Evolutionary conservation across 306 rosid genomes (phyloP), one percentile per base, ranked within the genome.

Genomic region (Herpetospermum pedunculosum): DNA sequence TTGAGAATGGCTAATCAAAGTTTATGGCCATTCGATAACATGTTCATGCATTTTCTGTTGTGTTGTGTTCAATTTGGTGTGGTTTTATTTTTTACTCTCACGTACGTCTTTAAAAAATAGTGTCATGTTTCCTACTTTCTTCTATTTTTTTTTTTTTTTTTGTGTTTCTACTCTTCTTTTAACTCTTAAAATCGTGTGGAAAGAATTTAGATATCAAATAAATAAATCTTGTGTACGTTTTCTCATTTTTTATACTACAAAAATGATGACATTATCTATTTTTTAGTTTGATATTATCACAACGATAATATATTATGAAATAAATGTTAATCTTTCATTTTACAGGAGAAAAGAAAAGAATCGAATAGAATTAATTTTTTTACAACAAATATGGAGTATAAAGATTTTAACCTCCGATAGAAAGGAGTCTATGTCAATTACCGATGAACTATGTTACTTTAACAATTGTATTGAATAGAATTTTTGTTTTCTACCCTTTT

Each of bases 1-100:
- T 70, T 70, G 74, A 70, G 57, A 46, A 46, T 70, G 74, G 74
- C 41, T 8, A 13, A 43, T 14, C 10, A 40, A 65, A 65, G 73
- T 43, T 68, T 5, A 28, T 70, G 41, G 53, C 57, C 74, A 70
- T 70, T 70, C 6, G 58, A 26, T 47, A 13, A 44, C 19, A 14
- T 69, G 35, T 44, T 44, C 40, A 69, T 48, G n/a, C 18, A 14
- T 25, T 70, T 30, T 46, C 54, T 23, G 26, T 41, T 40, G 35
- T 25, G 55, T 28, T 67, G 73, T 41, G 53, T 41, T 21, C 1
- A 47, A 41, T 41, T 69, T 44, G 21, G 73, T 67, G 40, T 44
- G 69, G 16, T 18, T 34, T 21, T 5, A 30, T 35, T 29, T 50
- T 19, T 8, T 60, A 60, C 53, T 25, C 34, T 67, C 12, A 64